Conservation (phyloP, 495 filamentous ascomycete species). For the Penicillium silybi region DNA sequence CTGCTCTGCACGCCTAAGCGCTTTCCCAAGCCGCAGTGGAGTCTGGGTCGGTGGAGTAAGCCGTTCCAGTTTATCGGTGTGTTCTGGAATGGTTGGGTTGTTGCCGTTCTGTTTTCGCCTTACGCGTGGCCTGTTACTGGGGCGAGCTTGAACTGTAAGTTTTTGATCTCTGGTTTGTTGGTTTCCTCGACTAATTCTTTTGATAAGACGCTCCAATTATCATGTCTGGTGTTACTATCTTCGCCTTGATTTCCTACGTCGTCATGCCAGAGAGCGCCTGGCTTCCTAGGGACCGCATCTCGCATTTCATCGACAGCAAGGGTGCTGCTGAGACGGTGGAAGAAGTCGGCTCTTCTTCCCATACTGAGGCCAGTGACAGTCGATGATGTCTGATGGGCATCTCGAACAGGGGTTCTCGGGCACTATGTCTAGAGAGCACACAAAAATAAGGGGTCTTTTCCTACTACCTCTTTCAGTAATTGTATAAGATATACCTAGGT, state of each 20-base stretch:
- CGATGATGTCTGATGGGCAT: constrained; percentile 5
- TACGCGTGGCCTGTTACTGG: constrained; percentile 44
- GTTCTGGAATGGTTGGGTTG: constrained; percentile 50
- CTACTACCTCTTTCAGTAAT: not conserved
- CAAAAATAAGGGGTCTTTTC: not conserved
- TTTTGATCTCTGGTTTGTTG: not conserved
- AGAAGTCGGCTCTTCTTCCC: constrained; percentile 13
- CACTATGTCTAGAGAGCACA: not conserved
- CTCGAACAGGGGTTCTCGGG: not conserved
- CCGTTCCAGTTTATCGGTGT: constrained; percentile 48
- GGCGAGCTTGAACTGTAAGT: constrained; percentile 44
- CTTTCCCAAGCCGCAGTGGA: constrained; percentile 46
- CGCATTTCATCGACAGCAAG: constrained; percentile 45
- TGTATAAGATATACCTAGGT: not conserved
- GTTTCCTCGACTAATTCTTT: not conserved
- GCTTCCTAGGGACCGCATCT: constrained; percentile 41
- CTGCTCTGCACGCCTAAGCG: constrained; percentile 43
- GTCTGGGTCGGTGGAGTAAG: constrained; percentile 40
- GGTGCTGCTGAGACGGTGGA: constrained; percentile 30
- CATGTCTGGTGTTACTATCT: constrained; percentile 46
- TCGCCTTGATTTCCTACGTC: constrained; percentile 45
- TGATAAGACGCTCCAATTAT: constrained; percentile 46
- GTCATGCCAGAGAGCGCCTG: constrained; percentile 47
- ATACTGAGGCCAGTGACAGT: constrained; percentile 4
- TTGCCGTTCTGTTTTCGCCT: constrained; percentile 46